Percentiles rank a stretch among this genome's conserved stretches.
These are phyloP conservation scores for Citrullus colocynthis DNA, from an alignment of 306 rosid species.

Conservation along the genomic window DNA sequence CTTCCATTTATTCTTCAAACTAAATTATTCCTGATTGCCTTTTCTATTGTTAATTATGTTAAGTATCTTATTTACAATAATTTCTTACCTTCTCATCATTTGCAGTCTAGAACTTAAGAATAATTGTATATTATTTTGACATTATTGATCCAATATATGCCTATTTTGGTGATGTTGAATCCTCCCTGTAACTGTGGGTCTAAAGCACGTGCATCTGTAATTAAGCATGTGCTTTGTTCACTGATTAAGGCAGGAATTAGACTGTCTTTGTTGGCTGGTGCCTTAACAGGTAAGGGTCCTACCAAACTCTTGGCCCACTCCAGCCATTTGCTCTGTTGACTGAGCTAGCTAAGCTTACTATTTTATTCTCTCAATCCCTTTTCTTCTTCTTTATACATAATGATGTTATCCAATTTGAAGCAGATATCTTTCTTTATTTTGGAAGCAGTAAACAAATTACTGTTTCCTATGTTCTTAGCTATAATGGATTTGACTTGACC, in stretches of 20 bases:
- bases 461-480: background rate
- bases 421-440: background rate
- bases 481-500: background rate
- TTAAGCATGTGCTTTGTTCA: constrained; percentile 47
- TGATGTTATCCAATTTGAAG: background rate
- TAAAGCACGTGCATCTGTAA: constrained; percentile 45
- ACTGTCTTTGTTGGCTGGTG: constrained; percentile 29
- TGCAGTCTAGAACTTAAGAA: background rate
- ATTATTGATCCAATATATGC: constrained; percentile 1
- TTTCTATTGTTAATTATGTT: background rate
- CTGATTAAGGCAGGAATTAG: constrained; percentile 18
- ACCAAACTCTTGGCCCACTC: constrained; percentile 18
- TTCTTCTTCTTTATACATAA: background rate
- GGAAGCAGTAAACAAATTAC: background rate
- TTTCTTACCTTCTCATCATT: background rate
- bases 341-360: background rate
- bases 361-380: background rate
- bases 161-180: constrained; percentile 3
- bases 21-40: background rate
- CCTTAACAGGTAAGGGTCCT: constrained; percentile 35
- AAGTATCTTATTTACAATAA: background rate
- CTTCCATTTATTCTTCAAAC: background rate
- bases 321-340: background rate
- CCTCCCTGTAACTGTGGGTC: constrained; percentile 13
- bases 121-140: constrained; percentile 11